Evolutionary conservation across 2,329 filamentous ascomycete genomes (phyloP).

Genomic region (Neocatenulostroma microsporum): DNA sequence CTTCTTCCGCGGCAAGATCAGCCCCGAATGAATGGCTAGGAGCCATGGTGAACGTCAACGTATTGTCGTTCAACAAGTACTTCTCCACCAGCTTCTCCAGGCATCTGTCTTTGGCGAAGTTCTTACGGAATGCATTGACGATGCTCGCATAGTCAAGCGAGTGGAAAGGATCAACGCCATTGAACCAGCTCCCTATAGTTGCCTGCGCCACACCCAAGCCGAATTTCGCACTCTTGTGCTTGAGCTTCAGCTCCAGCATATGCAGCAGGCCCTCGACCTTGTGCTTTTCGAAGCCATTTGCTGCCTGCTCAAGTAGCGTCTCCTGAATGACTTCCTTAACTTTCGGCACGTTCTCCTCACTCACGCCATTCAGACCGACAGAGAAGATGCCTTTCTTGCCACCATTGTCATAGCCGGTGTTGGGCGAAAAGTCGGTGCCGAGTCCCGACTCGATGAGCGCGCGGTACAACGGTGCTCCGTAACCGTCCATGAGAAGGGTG

Average conservation of each 20-base stretch:
- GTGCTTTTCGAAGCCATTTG: slow-evolving; percentile 74
- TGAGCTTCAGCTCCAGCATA: slow-evolving; percentile 83
- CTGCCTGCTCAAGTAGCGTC: slow-evolving; percentile 60
- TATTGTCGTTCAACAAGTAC: slow-evolving; percentile 80
- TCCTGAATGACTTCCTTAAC: slow-evolving; percentile 67
- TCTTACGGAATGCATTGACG: slow-evolving; percentile 70
- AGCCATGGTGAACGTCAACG: slow-evolving; percentile 87
- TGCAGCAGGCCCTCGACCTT: slow-evolving; percentile 94
- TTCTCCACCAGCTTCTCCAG: slow-evolving; percentile 80
- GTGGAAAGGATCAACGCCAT: slow-evolving; percentile 85
- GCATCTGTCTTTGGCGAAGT: slow-evolving; percentile 68
- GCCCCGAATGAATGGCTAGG: slow-evolving; percentile 69
- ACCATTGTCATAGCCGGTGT: slow-evolving; percentile 77
- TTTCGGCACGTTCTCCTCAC: slow-evolving; percentile 66
- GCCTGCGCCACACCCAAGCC: slow-evolving; percentile 85
- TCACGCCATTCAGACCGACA: slow-evolving; percentile 83
- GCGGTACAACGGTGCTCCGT: slow-evolving; percentile 86
- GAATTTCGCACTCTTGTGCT: slow-evolving; percentile 95
- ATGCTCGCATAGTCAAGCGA: slow-evolving; percentile 87
- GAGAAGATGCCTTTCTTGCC: slow-evolving; percentile 73
- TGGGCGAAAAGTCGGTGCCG: slow-evolving; percentile 88
- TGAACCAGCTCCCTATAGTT: slow-evolving; percentile 89
- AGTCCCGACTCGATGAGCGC: slow-evolving; percentile 82
- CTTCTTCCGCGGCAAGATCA: slow-evolving; percentile 69
- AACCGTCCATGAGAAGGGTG: slow-evolving; percentile 82